Evolutionary conservation across 2,329 filamentous ascomycete genomes (phyloP), one percentile per base, ranked within the genome.

Genomic region (Stylonectria norvegica): DNA sequence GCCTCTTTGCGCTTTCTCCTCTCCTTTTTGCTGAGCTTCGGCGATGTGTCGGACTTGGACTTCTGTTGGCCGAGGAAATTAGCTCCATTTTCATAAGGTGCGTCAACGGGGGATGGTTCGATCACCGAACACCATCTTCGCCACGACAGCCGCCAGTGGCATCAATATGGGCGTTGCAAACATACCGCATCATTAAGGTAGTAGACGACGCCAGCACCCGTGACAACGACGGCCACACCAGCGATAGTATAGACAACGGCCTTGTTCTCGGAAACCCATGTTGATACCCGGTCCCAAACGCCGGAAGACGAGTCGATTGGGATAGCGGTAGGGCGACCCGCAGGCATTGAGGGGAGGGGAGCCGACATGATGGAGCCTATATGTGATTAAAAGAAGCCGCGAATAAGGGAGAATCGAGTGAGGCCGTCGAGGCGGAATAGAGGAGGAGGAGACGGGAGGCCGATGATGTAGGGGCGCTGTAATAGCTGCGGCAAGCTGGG

Each of bases 191-290:
- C 73, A 48, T 66, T 71, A 53, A 95, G 74, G 67, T 96, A 97
- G 74, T 97, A 98, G 61, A 95, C 85, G 30, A 88, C 87, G 55
- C 93, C 91, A 22, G 90, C 91, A 47, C 87, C 88, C 11, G 89
- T 93, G 41, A 95, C 86, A 30, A 96, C 89, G 34, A 95, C 79
- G 38, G 91, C 91, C 45, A 95, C 86, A 59, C 93, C 93, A 40
- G 91, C 93, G 68, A 97, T 88, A 53, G 93, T 96, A 69, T 96
- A 98, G 49, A 95, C 90, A 39, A 91, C 78, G 34, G 88, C 86
- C 73, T 96, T 97, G 72, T 98, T 90, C 65, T 97, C 91, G 3
- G 89, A 87, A 11, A 86, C 89, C 91, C 93, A 98, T 61, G 75
- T 83, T 52, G 89, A 85, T 68, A 96, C 73, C 59, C 90, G 85